Percentiles rank a stretch among this genome's conserved stretches.
Evolutionary conservation across 768 basidiomycete species (phyloP).

Genomic region (Trametes maxima): DNA sequence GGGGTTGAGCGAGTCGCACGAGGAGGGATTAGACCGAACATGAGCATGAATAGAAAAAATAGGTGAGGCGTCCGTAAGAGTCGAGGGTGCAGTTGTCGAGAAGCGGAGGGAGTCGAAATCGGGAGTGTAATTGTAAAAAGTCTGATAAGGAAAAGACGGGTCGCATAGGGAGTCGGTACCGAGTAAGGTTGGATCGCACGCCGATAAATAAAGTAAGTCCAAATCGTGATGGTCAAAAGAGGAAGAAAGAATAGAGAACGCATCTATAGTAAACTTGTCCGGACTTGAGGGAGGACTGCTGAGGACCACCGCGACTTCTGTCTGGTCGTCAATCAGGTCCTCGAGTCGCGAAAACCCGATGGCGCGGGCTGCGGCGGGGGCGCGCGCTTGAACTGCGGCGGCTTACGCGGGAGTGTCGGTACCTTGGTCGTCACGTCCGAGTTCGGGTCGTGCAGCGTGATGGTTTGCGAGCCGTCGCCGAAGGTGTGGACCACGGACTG

Average conservation of each 20-base stretch:
- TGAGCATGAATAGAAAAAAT: conserved; percentile 5
- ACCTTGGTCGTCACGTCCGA: not conserved
- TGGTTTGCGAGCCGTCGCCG: conserved; percentile 3
- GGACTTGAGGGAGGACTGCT: not conserved
- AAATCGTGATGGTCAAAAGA: not conserved
- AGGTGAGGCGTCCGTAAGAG: not conserved
- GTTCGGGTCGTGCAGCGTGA: conserved; percentile 14
- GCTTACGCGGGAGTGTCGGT: conserved; percentile 6
- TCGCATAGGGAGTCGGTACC: conserved; percentile 1
- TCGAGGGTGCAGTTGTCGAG: not conserved
- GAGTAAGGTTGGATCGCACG: conserved; percentile 1
- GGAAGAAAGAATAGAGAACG: not conserved
- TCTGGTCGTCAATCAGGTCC: conserved; percentile 16
- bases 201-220: conserved; percentile 9
- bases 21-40: not conserved
- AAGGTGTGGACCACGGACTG: not conserved
- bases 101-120: not conserved
- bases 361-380: not conserved
- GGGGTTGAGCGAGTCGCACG: not conserved
- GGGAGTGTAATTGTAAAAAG: not conserved
- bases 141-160: conserved; percentile 5
- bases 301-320: conserved; percentile 11
- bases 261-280: conserved; percentile 2
- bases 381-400: not conserved
- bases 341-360: conserved; percentile 17